Base-by-base conservation (phyloP, 1,284 basidiomycete genomes). In the Ganoderma leucocontextum region DNA sequence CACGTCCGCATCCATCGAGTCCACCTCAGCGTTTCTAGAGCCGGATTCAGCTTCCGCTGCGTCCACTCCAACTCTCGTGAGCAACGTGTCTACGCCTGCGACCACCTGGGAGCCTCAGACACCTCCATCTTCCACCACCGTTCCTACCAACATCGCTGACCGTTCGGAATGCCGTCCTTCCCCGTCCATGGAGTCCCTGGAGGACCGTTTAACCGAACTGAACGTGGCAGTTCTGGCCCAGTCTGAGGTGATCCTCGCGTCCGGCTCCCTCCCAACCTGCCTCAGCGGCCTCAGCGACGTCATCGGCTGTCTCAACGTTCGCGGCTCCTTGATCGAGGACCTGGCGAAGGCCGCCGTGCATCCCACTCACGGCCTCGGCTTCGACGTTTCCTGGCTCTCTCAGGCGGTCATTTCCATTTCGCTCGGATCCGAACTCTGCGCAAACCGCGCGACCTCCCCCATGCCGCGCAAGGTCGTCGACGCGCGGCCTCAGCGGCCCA, bases 201-300 rank as follows among this genome's bases (percentile, higher is more conserved):
- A 60, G 58, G 22, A 15, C 13, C 58, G 58, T 2, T 41, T 38
- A 25, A n/a, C 10, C 38, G 36, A 38, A 9, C 17, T 29, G 22
- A 36, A 59, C 58, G 58, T 12, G n/a, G 58, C 38, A 4, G 58
- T 22, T 29, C 38, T 60, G n/a, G 38, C 22, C 7, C 22, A 12
- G n/a, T 36, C 58, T 2, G 58, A 25, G 9, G 38, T 29, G 38
- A 25, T 60, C 2, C 58, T 60, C 17, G 58, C 38, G 4, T 60
- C 58, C 5, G 58, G 38, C 38, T 41, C 58, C 22, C 22, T 60
- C 22, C 58, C 58, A 41, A 13, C 38, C 38, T 60, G n/a, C 22
- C 22, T 60, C 58, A 60, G 58, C 13, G 58, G 58, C 38, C 36
- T 60, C 58, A 60, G 58, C 58, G 58, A 60, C 3, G 38, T 60